Evolutionary conservation across 352 stramenopile species (phyloP).

Genomic region (Globisporangium apiculatum): DNA sequence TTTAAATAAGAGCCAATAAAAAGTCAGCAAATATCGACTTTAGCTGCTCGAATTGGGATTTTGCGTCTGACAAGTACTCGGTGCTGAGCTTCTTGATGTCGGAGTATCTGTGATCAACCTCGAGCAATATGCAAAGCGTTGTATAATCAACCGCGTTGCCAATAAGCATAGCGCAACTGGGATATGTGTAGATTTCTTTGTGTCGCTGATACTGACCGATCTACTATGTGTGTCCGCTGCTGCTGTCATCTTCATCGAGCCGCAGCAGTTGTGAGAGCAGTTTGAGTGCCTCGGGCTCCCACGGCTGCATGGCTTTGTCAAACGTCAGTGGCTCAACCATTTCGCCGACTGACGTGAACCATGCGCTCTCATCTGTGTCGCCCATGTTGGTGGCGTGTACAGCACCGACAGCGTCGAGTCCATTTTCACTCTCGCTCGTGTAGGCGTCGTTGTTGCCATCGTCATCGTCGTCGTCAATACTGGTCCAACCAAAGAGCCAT

Average conservation of each 20-base stretch:
- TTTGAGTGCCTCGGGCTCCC: conserved; percentile 2
- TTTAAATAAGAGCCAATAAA: too few relatives aligned
- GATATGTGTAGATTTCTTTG: neutral
- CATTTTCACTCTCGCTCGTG: neutral
- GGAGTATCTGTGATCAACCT: too few relatives aligned
- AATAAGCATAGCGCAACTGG: too few relatives aligned
- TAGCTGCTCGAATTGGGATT: too few relatives aligned
- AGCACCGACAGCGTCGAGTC: neutral
- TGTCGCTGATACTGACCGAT: neutral
- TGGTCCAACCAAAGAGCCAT: conserved; percentile 5
- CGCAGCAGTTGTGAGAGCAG: conserved; percentile 1
- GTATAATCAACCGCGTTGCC: too few relatives aligned
- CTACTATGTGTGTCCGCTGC: neutral
- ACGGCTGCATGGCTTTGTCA: conserved; percentile 5
- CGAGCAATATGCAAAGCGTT: too few relatives aligned
- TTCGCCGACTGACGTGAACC: neutral
- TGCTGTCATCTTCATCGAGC: neutral
- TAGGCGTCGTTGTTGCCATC: neutral
- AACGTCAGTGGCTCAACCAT: conserved; percentile 1
- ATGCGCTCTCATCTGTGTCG: neutral
- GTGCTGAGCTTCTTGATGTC: too few relatives aligned
- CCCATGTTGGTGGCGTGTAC: too few relatives aligned
- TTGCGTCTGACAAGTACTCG: too few relatives aligned
- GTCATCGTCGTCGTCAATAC: neutral
- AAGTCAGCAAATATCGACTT: too few relatives aligned